phyloP scores from a whole-genome alignment of 1,139 yeast species.

The Zygosaccharomyces pseudobailii region DNA sequence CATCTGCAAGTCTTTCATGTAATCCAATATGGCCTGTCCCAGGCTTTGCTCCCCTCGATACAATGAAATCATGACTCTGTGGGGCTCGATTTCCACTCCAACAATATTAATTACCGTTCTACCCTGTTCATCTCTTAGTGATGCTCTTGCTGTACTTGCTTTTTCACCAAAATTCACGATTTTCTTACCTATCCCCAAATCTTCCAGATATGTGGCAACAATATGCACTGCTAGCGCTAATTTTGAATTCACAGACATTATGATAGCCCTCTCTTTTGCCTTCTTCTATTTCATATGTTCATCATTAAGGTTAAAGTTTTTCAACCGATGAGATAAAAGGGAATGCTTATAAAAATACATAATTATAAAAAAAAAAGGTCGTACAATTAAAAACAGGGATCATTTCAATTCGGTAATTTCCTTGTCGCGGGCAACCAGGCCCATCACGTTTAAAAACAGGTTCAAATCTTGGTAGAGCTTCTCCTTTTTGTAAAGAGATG shows the following conservation, averaged over 20 bases:
- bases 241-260: conserved; percentile 4
- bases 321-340: conserved; percentile 4
- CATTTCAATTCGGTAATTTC: conserved; percentile 41
- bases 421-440: conserved; percentile 74
- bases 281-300: background rate
- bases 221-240: conserved; percentile 8
- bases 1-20: conserved; percentile 9
- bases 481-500: conserved; percentile 49
- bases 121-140: conserved; percentile 5
- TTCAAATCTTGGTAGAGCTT: conserved; percentile 78
- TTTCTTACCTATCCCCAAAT: background rate
- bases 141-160: conserved; percentile 3
- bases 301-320: background rate
- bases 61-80: conserved; percentile 8
- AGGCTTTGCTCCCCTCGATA: conserved; percentile 5
- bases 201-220: conserved; percentile 6
- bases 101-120: conserved; percentile 5
- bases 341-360: conserved; percentile 5
- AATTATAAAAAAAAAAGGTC: background rate
- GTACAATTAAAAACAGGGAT: background rate
- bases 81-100: conserved; percentile 7
- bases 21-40: conserved; percentile 12
- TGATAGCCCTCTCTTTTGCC: background rate
- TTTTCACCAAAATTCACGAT: conserved; percentile 4
- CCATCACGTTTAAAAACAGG: conserved; percentile 93